Conservation (phyloP, 306 rosid species). For the Quillaja saponaria region DNA sequence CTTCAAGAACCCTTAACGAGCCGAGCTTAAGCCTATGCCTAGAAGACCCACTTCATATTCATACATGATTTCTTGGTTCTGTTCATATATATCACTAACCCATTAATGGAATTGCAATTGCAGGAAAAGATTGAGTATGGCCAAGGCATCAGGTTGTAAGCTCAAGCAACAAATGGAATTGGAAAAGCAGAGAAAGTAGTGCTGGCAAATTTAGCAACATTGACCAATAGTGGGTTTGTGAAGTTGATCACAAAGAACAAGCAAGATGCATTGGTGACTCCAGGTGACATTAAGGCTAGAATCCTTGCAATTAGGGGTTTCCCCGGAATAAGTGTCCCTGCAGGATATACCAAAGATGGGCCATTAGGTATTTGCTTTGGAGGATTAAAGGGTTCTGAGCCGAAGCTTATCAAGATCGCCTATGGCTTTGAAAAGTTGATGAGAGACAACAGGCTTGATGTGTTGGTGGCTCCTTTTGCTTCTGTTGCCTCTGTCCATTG, state of each 20-base stretch:
- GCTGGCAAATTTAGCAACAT: constrained; percentile 20
- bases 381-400: too few species aligned
- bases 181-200: constrained; percentile 31
- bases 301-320: constrained; percentile 48
- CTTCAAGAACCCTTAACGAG: too few species aligned
- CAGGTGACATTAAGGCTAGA: neutral
- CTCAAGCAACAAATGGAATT: constrained; percentile 31
- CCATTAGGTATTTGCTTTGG: constrained; percentile 71
- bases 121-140: constrained; percentile 47
- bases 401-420: too few species aligned
- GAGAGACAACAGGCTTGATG: constrained; percentile 35
- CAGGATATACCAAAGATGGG: constrained; percentile 46
- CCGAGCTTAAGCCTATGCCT: too few species aligned
- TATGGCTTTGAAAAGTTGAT: constrained; percentile 51
- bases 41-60: neutral
- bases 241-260: constrained; percentile 34
- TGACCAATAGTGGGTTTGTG: constrained; percentile 40
- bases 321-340: constrained; percentile 64
- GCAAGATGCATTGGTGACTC: constrained; percentile 46
- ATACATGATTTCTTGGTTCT: too few species aligned
- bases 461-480: constrained; percentile 47
- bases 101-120: constrained; percentile 5
- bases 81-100: neutral
- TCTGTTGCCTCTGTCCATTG: constrained; percentile 25
- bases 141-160: constrained; percentile 27